Evolutionary conservation across 306 rosid genomes (phyloP).

Genomic region (Cicer bijugum): DNA sequence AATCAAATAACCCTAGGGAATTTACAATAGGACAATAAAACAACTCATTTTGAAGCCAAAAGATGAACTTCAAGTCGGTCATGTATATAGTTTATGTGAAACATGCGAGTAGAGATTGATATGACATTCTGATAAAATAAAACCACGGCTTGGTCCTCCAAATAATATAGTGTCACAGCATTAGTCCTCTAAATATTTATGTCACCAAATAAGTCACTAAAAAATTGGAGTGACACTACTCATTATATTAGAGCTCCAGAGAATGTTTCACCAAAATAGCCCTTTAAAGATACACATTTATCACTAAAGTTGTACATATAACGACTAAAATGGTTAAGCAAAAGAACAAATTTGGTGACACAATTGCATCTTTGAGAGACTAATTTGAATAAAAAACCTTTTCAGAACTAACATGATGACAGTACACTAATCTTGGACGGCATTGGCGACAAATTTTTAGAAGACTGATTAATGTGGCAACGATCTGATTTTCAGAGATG

Average conservation of each 20-base stretch:
- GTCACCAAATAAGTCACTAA: neutral
- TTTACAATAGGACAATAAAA: neutral
- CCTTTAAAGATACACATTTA: neutral
- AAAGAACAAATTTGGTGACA: neutral
- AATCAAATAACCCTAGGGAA: neutral
- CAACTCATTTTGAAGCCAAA: neutral
- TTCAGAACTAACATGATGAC: neutral
- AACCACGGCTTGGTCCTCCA: neutral
- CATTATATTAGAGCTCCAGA: neutral
- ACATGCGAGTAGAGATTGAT: conserved; percentile 7
- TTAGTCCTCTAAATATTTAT: neutral
- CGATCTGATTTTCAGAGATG: neutral
- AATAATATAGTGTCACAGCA: neutral
- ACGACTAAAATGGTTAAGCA: neutral
- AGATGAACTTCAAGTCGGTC: neutral
- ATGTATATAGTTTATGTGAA: neutral
- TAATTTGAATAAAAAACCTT: neutral
- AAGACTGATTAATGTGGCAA: neutral
- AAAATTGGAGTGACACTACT: neutral
- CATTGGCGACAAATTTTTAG: neutral
- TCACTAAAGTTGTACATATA: neutral
- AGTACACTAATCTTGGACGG: neutral
- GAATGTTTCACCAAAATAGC: neutral
- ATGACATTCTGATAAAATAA: neutral
- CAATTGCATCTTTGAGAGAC: neutral